Conservation (phyloP, 2,329 filamentous ascomycete genomes). For the Diaporthe longicolla region DNA sequence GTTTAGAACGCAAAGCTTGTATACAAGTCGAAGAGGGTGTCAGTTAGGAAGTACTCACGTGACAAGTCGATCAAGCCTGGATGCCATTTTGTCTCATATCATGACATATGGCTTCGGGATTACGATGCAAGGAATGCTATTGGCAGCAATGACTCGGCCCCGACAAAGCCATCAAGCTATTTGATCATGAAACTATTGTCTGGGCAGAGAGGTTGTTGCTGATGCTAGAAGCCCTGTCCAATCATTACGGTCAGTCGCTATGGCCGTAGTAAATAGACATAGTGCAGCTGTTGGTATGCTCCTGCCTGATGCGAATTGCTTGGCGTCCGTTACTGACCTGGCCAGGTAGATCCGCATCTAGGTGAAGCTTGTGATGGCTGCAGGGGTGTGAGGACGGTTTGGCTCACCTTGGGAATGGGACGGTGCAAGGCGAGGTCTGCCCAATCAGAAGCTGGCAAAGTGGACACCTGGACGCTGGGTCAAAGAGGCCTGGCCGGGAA, state of each 20-base stretch:
- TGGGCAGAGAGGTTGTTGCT: constrained; percentile 2
- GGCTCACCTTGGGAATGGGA: constrained; percentile 34
- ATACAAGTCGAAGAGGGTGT: not conserved
- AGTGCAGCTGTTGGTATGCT: constrained; percentile 20
- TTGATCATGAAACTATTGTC: constrained; percentile 22
- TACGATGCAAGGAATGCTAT: constrained; percentile 34
- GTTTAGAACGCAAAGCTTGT: not conserved
- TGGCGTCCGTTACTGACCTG: constrained; percentile 3
- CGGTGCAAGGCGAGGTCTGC: constrained; percentile 18
- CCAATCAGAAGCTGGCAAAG: constrained; percentile 35
- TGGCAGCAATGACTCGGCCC: constrained; percentile 35
- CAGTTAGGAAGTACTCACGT: constrained; percentile 73
- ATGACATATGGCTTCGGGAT: constrained; percentile 40
- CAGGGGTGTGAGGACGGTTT: constrained; percentile 16
- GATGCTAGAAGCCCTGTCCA: constrained; percentile 21
- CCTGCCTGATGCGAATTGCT: not conserved
- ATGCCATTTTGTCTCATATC: constrained; percentile 67
- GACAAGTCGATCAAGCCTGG: constrained; percentile 85
- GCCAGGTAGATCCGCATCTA: constrained; percentile 1
- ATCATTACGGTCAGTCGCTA: not conserved
- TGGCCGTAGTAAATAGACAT: not conserved
- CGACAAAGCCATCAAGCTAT: constrained; percentile 41
- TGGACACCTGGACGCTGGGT: constrained; percentile 32
- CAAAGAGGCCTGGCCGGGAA: constrained; percentile 34
- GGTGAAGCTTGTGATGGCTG: constrained; percentile 31